phyloP scores from a whole-genome alignment of 2,329 filamentous ascomycete genomes.

The Aspergillus hiratsukae region DNA sequence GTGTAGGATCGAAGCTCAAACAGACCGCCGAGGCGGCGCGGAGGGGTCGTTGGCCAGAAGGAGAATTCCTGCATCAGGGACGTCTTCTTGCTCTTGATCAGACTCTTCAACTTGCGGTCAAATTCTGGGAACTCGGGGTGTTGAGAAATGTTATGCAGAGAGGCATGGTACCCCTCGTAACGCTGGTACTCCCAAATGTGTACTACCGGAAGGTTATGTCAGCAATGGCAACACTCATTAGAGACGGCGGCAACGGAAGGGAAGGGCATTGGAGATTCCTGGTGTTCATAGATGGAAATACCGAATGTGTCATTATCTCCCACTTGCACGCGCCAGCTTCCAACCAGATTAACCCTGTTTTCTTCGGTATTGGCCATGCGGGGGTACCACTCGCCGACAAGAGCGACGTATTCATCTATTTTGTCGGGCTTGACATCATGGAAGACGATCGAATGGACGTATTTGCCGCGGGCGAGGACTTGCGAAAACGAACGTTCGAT shows the following conservation, averaged over 20 bases:
- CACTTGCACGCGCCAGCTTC: constrained; percentile 97
- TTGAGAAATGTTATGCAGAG: constrained; percentile 74
- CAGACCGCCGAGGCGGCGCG: constrained; percentile 81
- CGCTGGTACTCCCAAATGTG: constrained; percentile 99
- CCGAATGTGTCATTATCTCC: constrained; percentile 96
- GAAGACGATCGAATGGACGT: constrained; percentile 95
- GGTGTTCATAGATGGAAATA: constrained; percentile 43
- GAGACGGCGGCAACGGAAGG: neutral
- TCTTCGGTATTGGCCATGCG: constrained; percentile 76
- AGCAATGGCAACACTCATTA: constrained; percentile 17
- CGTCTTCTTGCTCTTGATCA: constrained; percentile 78
- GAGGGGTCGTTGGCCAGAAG: constrained; percentile 95
- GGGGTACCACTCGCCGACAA: constrained; percentile 90
- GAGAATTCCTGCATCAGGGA: constrained; percentile 99
- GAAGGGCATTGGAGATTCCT: neutral
- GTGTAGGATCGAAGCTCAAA: constrained; percentile 98
- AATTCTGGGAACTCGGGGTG: constrained; percentile 83
- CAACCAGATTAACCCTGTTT: constrained; percentile 93
- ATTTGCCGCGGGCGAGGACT: constrained; percentile 91
- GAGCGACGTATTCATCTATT: constrained; percentile 86
- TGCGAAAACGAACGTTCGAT: constrained; percentile 96
- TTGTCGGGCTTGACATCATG: constrained; percentile 94
- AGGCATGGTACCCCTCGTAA: constrained; percentile 92
- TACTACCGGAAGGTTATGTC: constrained; percentile 54
- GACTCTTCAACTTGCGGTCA: constrained; percentile 74